Evolutionary conservation across 306 rosid species (phyloP).

Genomic region (Medicago ruthenica): DNA sequence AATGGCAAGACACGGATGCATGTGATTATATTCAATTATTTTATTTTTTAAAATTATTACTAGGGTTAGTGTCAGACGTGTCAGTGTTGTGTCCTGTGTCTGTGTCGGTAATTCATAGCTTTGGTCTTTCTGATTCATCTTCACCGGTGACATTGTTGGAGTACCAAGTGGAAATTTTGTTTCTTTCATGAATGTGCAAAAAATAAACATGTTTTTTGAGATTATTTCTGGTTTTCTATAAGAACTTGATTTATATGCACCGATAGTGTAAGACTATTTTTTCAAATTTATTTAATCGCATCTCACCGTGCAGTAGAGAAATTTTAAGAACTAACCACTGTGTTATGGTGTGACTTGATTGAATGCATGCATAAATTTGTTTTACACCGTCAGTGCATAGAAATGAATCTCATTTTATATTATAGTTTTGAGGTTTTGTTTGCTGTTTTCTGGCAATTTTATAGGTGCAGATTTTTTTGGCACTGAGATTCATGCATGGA

Average conservation of each 20-base stretch:
- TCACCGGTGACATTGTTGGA: constrained; percentile 1
- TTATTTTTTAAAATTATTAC: too few species aligned
- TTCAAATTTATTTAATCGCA: too few species aligned
- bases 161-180: background rate
- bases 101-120: too few species aligned
- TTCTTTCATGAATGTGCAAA: background rate
- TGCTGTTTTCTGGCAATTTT: constrained; percentile 3
- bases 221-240: background rate
- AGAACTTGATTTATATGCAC: background rate
- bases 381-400: background rate
- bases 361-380: background rate
- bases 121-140: constrained; percentile 31
- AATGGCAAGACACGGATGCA: too few species aligned
- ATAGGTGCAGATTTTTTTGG: constrained; percentile 19
- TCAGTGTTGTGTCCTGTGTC: too few species aligned
- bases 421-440: background rate
- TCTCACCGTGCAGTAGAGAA: background rate
- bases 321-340: background rate
- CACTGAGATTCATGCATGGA: constrained; percentile 30
- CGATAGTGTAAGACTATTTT: too few species aligned
- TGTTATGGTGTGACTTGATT: background rate
- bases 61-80: too few species aligned
- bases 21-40: too few species aligned
- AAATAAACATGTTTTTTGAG: background rate
- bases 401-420: background rate